These are phyloP conservation scores for Colletotrichum chlorophyti DNA, from an alignment of 2,329 filamentous ascomycete genomes.

Conservation along the genomic window DNA sequence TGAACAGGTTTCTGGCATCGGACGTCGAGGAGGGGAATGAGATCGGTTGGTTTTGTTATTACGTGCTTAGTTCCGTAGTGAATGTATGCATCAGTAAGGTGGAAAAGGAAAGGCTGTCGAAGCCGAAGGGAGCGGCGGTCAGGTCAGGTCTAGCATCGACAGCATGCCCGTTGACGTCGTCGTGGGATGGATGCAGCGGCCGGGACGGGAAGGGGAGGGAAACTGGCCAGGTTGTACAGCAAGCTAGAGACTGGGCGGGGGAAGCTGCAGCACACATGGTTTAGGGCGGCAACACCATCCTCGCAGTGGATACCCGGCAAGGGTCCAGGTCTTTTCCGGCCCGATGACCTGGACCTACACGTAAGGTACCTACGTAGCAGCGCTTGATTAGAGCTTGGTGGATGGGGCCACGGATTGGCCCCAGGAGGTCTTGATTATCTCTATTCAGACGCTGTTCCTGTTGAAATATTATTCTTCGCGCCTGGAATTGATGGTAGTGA, in stretches of 20 bases:
- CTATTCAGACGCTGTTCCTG: too few species aligned
- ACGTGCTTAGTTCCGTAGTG: background rate
- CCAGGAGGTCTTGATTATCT: too few species aligned
- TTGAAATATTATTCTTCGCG: too few species aligned
- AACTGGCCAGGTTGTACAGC: slow-evolving; percentile 27
- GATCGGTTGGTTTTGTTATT: background rate
- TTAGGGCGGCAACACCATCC: slow-evolving; percentile 4
- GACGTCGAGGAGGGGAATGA: background rate
- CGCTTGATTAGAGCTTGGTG: too few species aligned
- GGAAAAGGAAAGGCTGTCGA: background rate
- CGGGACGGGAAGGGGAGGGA: background rate
- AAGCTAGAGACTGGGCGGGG: slow-evolving; percentile 22
- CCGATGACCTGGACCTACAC: background rate
- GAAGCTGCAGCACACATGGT: slow-evolving; percentile 19
- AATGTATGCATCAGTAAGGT: too few species aligned
- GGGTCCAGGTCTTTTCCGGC: slow-evolving; percentile 14
- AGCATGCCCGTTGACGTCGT: slow-evolving; percentile 22
- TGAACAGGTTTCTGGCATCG: slow-evolving; percentile 38
- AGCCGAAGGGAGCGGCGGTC: slow-evolving; percentile 15
- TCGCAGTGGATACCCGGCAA: slow-evolving; percentile 5
- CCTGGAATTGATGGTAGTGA: too few species aligned
- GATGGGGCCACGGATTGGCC: too few species aligned
- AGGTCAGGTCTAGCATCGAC: slow-evolving; percentile 16
- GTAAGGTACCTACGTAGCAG: too few species aligned
- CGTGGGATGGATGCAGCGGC: slow-evolving; percentile 4